Evolutionary conservation across 768 basidiomycete genomes (phyloP), one percentile per base, ranked within the genome.

Genomic region (Chalciporus sphaerocephalus): DNA sequence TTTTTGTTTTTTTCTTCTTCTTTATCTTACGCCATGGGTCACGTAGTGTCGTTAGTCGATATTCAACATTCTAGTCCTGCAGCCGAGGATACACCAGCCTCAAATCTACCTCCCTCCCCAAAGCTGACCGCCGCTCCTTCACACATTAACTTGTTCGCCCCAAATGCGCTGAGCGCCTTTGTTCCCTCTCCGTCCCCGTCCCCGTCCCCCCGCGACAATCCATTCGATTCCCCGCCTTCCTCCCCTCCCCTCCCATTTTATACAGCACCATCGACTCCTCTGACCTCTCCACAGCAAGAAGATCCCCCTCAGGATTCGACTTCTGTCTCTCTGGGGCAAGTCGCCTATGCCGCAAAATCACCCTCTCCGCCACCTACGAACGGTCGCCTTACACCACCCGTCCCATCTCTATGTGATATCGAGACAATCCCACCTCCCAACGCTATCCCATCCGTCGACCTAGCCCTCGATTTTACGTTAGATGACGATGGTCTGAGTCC

Each of bases 401-500:
- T 52, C 49, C 52, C 60, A 39, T 57, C 51, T 52, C 57, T 61
- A 53, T 57, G 49, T 37, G 54, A 53, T 36, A 48, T 61, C 9
- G 65, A 66, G 42, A 59, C 52, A 6, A 51, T 61, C 42, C 62
- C 59, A 8, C 44, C 55, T 9, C 40, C 46, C 2, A 65, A 69
- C 20, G 61, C 48, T 21, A 47, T 66, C 40, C 46, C 53, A 12
- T 51, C 54, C 15, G 53, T 60, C 17, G 66, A 67, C 52, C 53
- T 66, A 16, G 60, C 61, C 17, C 39, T 67, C 21, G 74, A 74
- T 47, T 65, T 74, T 25, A 63, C 68, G 9, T 54, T 83, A 58
- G 91, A 93, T 53, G 88, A 92, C 53, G 90, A 91, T 51, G 80
- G 80, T 43, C 75, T 94, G 50, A 88, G 70, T 64, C 79, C 88